A percentile compares a stretch with the other conserved stretches of the same genome.
These are phyloP conservation scores for Inga laurina DNA, from an alignment of 306 rosid genomes.

Conservation along the genomic window DNA sequence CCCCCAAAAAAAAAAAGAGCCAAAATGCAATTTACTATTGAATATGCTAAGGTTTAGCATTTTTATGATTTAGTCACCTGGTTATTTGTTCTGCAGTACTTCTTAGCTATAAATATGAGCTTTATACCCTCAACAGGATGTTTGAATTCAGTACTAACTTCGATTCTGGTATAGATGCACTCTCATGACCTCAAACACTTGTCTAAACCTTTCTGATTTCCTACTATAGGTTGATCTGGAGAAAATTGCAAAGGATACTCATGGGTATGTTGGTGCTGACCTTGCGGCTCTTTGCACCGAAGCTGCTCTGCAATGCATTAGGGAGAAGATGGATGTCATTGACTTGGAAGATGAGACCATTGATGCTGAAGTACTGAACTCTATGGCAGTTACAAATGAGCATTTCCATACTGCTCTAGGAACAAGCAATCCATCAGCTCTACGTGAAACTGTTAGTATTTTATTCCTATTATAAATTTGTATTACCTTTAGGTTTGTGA, in stretches of 20 bases:
- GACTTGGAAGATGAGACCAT: constrained; percentile 68
- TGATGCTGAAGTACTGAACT: constrained; percentile 63
- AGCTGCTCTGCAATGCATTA: constrained; percentile 68
- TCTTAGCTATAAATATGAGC: neutral
- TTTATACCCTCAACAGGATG: neutral
- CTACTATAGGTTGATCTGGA: constrained; percentile 57
- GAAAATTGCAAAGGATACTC: constrained; percentile 58
- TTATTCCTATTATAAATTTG: neutral
- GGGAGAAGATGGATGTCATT: constrained; percentile 74
- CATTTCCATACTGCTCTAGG: constrained; percentile 70
- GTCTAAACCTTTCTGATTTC: neutral
- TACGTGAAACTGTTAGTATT: constrained; percentile 64
- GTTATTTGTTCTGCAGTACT: neutral
- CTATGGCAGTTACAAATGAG: constrained; percentile 66
- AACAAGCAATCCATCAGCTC: constrained; percentile 70
- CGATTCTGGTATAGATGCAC: neutral
- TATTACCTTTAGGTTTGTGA: neutral
- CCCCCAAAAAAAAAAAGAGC: too few relatives aligned
- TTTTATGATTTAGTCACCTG: neutral
- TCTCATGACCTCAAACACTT: neutral
- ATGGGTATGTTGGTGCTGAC: constrained; percentile 80
- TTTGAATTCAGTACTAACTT: neutral
- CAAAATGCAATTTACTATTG: neutral
- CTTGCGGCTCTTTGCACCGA: constrained; percentile 78
- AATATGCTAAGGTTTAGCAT: neutral